phyloP scores from a whole-genome alignment of 1,284 basidiomycete species.

The Pseudozyma pruni region DNA sequence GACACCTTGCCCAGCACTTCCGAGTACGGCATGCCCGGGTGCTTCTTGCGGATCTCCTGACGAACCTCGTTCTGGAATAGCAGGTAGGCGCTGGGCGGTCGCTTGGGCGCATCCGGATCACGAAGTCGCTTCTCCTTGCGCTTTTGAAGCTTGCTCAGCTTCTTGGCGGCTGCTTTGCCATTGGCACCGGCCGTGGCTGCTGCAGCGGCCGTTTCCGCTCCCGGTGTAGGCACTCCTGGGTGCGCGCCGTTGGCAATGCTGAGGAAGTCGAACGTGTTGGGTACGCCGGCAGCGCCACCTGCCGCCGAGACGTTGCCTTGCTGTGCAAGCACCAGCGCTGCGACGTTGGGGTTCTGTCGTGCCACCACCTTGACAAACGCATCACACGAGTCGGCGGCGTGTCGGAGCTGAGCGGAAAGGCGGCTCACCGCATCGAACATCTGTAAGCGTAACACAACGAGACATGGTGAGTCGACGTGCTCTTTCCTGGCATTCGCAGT shows the following conservation, averaged over 20 bases:
- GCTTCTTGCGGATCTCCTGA: conserved; percentile 55
- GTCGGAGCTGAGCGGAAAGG: conserved; percentile 49
- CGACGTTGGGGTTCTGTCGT: conserved; percentile 52
- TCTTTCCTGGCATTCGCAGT: too few relatives aligned
- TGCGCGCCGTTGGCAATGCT: conserved; percentile 45
- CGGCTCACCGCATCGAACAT: conserved; percentile 55
- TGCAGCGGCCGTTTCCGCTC: conserved; percentile 33
- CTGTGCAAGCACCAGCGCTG: conserved; percentile 50
- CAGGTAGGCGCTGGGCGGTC: conserved; percentile 62
- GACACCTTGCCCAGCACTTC: conserved; percentile 59
- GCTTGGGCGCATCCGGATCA: conserved; percentile 61
- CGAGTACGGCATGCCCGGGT: conserved; percentile 54
- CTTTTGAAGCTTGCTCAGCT: conserved; percentile 51
- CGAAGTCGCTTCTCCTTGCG: conserved; percentile 54
- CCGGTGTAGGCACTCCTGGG: conserved; percentile 20
- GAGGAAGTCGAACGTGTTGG: conserved; percentile 47
- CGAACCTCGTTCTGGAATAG: conserved; percentile 64
- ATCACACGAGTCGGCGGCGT: conserved; percentile 54
- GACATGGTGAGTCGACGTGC: neutral
- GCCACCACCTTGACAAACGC: conserved; percentile 54
- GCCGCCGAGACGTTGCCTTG: conserved; percentile 41
- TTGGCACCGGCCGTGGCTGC: conserved; percentile 38
- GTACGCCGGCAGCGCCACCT: conserved; percentile 23
- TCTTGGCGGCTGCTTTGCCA: conserved; percentile 44
- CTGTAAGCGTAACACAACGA: conserved; percentile 9